phyloP scores from a whole-genome alignment of 1,284 basidiomycete genomes.

The Trichosporon inkin region DNA sequence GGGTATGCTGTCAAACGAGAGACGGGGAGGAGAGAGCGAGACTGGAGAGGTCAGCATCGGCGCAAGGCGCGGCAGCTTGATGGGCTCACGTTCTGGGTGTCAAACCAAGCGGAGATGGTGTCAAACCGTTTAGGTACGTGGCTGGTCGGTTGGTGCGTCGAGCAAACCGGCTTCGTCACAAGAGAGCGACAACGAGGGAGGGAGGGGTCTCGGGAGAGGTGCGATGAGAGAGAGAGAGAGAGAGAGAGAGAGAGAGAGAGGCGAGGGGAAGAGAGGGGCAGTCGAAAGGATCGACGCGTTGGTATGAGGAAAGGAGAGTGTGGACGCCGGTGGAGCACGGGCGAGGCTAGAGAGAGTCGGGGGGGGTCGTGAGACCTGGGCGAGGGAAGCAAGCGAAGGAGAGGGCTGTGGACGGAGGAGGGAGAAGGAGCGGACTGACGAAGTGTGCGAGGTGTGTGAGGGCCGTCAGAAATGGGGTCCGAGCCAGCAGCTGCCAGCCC shows the following conservation, averaged over 20 bases:
- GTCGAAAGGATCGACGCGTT: background rate
- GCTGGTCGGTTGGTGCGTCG: background rate
- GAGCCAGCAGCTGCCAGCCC: background rate
- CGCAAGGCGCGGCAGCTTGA: background rate
- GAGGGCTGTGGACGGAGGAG: background rate
- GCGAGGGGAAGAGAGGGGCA: background rate
- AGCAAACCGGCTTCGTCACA: background rate
- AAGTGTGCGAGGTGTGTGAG: background rate
- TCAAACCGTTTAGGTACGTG: background rate
- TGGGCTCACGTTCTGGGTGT: background rate
- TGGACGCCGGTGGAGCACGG: background rate
- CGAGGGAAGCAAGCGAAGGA: background rate
- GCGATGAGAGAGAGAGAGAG: background rate
- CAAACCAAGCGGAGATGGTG: slow-evolving; percentile 1
- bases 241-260: background rate
- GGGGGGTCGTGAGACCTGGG: background rate
- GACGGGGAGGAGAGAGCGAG: background rate
- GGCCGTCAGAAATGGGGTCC: slow-evolving; percentile 1
- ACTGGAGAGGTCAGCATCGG: background rate
- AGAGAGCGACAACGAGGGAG: background rate
- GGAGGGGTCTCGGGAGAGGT: background rate
- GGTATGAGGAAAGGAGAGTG: background rate
- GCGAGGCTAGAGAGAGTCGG: background rate
- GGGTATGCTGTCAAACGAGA: background rate
- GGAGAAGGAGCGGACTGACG: background rate